Evolutionary conservation across 192 early-diverging fungal genomes (phyloP), one percentile per base, ranked within the genome.

Genomic region (Backusella parvicylindrica): DNA sequence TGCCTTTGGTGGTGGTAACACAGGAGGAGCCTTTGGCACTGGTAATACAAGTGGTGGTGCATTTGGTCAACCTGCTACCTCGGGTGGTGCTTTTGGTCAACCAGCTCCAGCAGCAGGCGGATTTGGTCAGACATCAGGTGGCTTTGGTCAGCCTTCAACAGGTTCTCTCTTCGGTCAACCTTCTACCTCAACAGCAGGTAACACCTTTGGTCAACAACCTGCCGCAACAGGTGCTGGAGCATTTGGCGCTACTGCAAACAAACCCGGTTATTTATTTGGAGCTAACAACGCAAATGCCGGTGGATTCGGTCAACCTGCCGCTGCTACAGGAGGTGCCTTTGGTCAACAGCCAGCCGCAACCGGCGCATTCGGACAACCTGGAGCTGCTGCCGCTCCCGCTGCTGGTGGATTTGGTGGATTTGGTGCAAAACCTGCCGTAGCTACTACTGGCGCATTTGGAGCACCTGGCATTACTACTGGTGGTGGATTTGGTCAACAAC

Each of bases 21-120:
- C 53, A 0, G 53, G 53, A 12, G 49, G 49, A 13, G 63, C 73
- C 0, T 88, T 88, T 73, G 66, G 77, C 11, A 72, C 56, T 37
- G 60, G 75, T 16, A 18, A 6, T 50, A n/a, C n/a, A 0, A 26
- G 68, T 18, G 40, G 72, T 26, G 41, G 38, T 69, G 49, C 53
- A 15, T 78, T 78, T 64, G 77, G 86, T 47, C 84, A 85, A 50
- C 13, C 71, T 35, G 23, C 84, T 11, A 18, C 64, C 15, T 28
- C 41, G 37, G 41, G 53, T 11, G 70, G 63, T 28, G 71, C 33
- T 0, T 74, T 74, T 64, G 72, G 84, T 37, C 82, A 83, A 66
- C 12, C 74, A 26, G 72, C 56, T 26, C 13, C 56, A 3, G 12
- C 74, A 1, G 68, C 72, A 38, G 64, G 73, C 49, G 80, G 70